These are phyloP conservation scores for Vigna mungo DNA, from an alignment of 306 rosid genomes.

Conservation along the genomic window DNA sequence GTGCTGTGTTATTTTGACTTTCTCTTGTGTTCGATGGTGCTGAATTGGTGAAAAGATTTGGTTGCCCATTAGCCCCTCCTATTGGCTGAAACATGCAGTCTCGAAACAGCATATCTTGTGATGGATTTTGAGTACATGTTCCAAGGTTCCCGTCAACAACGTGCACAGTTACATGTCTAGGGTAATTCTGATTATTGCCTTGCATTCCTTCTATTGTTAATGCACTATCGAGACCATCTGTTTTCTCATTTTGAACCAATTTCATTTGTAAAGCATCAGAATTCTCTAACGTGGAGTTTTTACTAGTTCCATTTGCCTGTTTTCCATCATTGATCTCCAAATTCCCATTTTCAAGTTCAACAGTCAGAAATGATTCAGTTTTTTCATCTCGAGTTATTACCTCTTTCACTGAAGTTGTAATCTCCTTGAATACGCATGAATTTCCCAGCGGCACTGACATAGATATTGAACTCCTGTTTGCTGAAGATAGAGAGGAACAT, in stretches of 20 bases:
- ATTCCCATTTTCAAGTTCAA: slow-evolving; percentile 60
- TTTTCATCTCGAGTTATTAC: slow-evolving; percentile 52
- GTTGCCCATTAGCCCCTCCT: slow-evolving; percentile 60
- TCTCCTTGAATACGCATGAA: slow-evolving; percentile 59
- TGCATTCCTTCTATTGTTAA: slow-evolving; percentile 70
- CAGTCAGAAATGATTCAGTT: slow-evolving; percentile 55
- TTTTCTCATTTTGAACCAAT: slow-evolving; percentile 60
- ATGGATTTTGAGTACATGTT: slow-evolving; percentile 56
- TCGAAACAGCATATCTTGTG: slow-evolving; percentile 58
- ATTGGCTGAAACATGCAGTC: slow-evolving; percentile 66
- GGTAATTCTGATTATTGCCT: slow-evolving; percentile 75
- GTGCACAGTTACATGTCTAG: slow-evolving; percentile 89
- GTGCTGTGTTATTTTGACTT: slow-evolving; percentile 61
- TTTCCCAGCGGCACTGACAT: slow-evolving; percentile 51
- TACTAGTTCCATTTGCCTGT: slow-evolving; percentile 56
- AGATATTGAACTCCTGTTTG: slow-evolving; percentile 55
- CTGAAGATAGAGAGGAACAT: slow-evolving; percentile 67
- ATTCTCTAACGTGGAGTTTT: slow-evolving; percentile 54
- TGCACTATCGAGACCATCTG: slow-evolving; percentile 59
- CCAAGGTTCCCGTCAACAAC: slow-evolving; percentile 81
- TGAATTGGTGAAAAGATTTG: slow-evolving; percentile 56
- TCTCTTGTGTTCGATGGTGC: slow-evolving; percentile 63
- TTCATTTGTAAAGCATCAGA: slow-evolving; percentile 53
- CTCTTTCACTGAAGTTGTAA: slow-evolving; percentile 69
- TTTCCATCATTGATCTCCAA: slow-evolving; percentile 59